Evolutionary conservation across 352 stramenopile species (phyloP).

Genomic region (Globisporangium sylvaticum): DNA sequence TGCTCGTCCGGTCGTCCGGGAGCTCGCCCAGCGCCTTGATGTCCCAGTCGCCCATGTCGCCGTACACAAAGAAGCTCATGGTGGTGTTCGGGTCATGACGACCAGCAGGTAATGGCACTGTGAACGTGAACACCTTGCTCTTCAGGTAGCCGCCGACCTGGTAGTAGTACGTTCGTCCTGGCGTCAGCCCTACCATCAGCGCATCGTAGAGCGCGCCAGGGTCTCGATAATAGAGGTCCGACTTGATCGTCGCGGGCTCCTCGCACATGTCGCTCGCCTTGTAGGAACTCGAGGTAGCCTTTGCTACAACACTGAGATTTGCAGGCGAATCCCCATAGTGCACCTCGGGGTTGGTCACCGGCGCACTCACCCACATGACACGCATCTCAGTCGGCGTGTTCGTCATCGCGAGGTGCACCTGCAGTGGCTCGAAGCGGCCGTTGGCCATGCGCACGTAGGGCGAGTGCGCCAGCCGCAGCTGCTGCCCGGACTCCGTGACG

Average conservation of each 20-base stretch:
- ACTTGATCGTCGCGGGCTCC: neutral
- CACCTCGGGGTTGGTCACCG: slow-evolving; percentile 4
- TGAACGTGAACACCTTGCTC: neutral
- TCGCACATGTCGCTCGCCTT: slow-evolving; percentile 5
- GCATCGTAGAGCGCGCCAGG: neutral
- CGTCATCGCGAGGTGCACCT: slow-evolving; percentile 25
- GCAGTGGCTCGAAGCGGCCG: slow-evolving; percentile 20
- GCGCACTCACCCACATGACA: neutral
- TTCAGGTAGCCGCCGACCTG: neutral
- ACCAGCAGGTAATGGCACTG: no score
- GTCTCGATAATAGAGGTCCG: neutral
- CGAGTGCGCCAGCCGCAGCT: slow-evolving; percentile 17
- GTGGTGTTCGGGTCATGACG: neutral
- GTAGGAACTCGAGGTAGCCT: neutral
- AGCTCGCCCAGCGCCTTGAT: slow-evolving; percentile 2
- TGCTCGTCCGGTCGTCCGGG: neutral
- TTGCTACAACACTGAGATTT: neutral
- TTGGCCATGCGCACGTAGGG: slow-evolving; percentile 15
- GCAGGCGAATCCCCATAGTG: slow-evolving; percentile 4
- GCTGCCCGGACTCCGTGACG: neutral
- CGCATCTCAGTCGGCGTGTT: neutral
- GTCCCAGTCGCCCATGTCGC: slow-evolving; percentile 6
- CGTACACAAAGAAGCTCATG: neutral
- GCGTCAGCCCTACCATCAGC: neutral
- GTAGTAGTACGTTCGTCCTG: neutral